These are phyloP conservation scores for Pestalotiopsis fici DNA, from an alignment of 2,329 filamentous ascomycete species.

Conservation along the genomic window DNA sequence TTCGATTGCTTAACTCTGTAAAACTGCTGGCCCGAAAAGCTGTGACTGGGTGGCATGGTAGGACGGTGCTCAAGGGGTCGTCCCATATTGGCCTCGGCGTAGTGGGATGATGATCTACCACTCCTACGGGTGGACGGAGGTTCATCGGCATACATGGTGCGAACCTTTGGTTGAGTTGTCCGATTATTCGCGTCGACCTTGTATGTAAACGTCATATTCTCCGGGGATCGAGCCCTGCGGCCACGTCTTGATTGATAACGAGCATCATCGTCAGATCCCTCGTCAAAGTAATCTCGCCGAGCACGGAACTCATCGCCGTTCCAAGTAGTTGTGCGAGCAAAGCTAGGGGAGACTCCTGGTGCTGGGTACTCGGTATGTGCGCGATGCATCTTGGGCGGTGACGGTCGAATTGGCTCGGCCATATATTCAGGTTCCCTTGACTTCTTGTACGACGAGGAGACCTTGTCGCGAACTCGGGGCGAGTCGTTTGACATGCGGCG, in stretches of 20 bases:
- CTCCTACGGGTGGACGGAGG: not conserved
- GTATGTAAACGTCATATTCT: constrained; percentile 12
- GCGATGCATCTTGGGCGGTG: constrained; percentile 8
- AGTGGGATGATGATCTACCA: not conserved
- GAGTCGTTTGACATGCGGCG: constrained; percentile 30
- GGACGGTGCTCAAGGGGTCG: constrained; percentile 6
- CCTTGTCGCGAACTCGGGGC: constrained; percentile 13
- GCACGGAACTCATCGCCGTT: constrained; percentile 6
- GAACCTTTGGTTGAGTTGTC: not conserved
- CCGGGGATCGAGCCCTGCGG: constrained; percentile 9
- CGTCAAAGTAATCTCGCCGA: constrained; percentile 5
- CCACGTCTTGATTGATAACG: constrained; percentile 1
- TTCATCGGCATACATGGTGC: not conserved
- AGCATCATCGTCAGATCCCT: constrained; percentile 11
- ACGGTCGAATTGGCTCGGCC: not conserved
- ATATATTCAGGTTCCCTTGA: not conserved
- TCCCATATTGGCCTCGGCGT: constrained; percentile 5
- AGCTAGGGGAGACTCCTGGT: constrained; percentile 2
- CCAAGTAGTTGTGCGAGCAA: constrained; percentile 9
- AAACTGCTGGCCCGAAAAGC: not conserved
- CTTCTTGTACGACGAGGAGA: constrained; percentile 18
- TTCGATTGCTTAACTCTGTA: constrained; percentile 10
- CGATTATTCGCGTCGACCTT: constrained; percentile 5
- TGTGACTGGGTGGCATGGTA: not conserved
- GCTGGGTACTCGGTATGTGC: constrained; percentile 11